Base-by-base conservation (phyloP, 768 basidiomycete species). In the Lactarius tabidus region DNA sequence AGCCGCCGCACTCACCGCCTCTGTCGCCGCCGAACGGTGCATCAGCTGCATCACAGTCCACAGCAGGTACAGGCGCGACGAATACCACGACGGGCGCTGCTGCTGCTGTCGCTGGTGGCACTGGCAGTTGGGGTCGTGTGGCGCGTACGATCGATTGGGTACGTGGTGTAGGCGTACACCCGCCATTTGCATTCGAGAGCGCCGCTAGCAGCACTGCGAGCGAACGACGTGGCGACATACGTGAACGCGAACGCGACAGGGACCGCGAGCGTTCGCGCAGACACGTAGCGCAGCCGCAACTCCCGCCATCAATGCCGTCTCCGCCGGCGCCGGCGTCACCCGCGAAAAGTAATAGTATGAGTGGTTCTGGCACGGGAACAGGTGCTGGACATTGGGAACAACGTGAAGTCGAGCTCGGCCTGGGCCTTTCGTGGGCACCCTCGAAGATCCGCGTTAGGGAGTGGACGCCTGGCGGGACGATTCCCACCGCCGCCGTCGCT, bases 371-470 rank as follows among this genome's bases (percentile, higher is more conserved):
- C 14, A 6, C 33, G 29, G 36, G 64, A 6, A 26, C 43, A 9
- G 68, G n/a, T n/a, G n/a, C n/a, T n/a, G n/a, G 69, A 12, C 59
- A 51, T n/a, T 70, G 69, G 69, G 63, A 68, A 14, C 59, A 63
- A 35, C 58, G 66, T n/a, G 69, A 70, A 48, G 61, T 70, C 35
- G 69, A 70, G 52, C 57, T 70, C 1, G 69, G 67, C 4, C 57
- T 70, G 1, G 69, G 69, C 9, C 67, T 70, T 29, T 59, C 69
- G 18, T 70, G 69, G 69, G 69, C 69, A 26, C 69, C 69, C 33
- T 68, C 69, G 14, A 68, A 62, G 28, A 68, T 70, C 57, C 67
- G 67, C 31, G 69, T 70, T 67, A 60, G 69, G 7, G 69, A 70
- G 51, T 70, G 67, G 67, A 54, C 69, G 23, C 55, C 64, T 36